A percentile compares a stretch with the other conserved stretches of the same genome.
These are phyloP conservation scores for Colletotrichum sp. DNA, from an alignment of 2,329 filamentous ascomycete species.

Conservation along the genomic window DNA sequence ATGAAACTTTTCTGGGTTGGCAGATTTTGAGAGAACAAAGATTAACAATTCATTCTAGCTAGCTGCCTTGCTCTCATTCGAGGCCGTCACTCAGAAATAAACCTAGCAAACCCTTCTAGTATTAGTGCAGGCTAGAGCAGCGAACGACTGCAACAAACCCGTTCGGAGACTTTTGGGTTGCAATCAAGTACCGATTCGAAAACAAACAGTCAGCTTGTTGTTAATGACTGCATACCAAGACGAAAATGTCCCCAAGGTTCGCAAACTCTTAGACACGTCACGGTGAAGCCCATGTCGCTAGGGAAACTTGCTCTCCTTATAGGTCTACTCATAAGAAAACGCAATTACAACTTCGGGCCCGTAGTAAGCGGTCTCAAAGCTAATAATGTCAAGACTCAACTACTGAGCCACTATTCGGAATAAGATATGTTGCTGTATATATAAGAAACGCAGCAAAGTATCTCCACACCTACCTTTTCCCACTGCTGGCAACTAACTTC, in stretches of 20 bases:
- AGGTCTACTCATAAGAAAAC: background rate
- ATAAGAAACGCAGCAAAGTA: background rate
- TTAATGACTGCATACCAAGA: background rate
- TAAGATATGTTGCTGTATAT: background rate
- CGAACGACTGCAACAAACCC: background rate
- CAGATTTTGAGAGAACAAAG: background rate
- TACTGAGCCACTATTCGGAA: background rate
- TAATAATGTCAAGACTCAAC: background rate
- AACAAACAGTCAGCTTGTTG: background rate
- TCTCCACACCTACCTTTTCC: background rate
- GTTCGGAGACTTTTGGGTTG: background rate
- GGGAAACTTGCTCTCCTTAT: background rate
- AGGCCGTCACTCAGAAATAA: background rate
- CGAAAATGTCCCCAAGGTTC: background rate
- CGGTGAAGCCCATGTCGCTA: background rate
- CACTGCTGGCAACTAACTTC: background rate
- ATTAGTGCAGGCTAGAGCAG: background rate
- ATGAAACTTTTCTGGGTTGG: background rate
- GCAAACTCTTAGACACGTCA: background rate
- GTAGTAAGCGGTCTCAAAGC: background rate
- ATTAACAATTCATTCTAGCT: background rate
- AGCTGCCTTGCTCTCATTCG: background rate
- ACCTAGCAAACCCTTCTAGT: background rate
- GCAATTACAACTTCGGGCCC: background rate
- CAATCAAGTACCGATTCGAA: background rate